Conservation (phyloP, 495 filamentous ascomycete genomes). For the Podospora anserina region DNA sequence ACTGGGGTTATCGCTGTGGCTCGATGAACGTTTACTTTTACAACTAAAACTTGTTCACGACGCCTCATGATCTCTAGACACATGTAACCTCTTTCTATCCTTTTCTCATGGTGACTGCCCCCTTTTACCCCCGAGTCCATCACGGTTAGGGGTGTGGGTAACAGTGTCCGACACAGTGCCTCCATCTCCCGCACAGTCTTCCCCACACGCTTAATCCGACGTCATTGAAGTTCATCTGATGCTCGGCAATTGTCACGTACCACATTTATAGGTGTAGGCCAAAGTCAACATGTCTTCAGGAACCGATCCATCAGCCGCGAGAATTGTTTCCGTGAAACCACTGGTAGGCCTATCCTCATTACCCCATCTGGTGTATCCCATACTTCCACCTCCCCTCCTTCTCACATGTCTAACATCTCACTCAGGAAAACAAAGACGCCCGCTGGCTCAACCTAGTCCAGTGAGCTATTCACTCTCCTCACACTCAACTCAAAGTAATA, state of each 20-base stretch:
- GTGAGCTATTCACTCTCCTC: conserved; percentile 26
- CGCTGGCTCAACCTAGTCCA: conserved; percentile 61
- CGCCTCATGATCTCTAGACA: too few relatives aligned
- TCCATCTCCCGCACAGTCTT: neutral
- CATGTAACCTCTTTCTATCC: too few relatives aligned
- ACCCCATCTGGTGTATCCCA: too few relatives aligned
- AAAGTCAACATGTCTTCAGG: neutral
- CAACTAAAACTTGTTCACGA: too few relatives aligned
- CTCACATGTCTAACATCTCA: neutral
- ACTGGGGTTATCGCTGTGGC: too few relatives aligned
- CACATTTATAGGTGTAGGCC: neutral
- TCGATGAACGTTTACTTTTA: too few relatives aligned
- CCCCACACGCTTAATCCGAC: neutral
- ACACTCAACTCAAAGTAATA: neutral
- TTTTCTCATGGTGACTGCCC: too few relatives aligned
- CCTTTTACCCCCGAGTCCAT: too few relatives aligned
- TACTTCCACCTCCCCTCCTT: neutral
- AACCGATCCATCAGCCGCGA: neutral
- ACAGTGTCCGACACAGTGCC: neutral
- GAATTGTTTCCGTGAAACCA: neutral
- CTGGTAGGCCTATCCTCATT: neutral
- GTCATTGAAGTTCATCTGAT: neutral
- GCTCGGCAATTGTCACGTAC: neutral
- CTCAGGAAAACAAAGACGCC: conserved; percentile 50
- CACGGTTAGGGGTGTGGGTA: neutral